Base-by-base conservation (phyloP, 2,329 filamentous ascomycete species). In the Ascochyta clinopodiicola region DNA sequence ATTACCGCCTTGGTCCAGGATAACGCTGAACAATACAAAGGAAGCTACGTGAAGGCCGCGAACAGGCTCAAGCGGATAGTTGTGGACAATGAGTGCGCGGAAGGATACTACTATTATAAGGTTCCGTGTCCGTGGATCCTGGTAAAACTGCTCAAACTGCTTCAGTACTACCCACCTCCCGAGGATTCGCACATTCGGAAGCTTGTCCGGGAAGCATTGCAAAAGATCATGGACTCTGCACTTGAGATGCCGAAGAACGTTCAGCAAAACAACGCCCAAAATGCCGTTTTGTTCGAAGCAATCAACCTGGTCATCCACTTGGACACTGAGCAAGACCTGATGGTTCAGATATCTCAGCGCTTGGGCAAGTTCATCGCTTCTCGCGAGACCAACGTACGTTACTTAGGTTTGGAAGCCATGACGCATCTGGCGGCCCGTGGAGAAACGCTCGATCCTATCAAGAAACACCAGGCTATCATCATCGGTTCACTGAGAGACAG, bases 111-210 rank as follows among this genome's bases (percentile, higher is more conserved):
- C 24, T 99, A 99, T 80, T 99, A 99, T 82, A 97, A 97, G 71
- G 95, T 99, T n/a, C 95, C 95, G 1, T 99, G 95, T 72, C 95
- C 95, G 2, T 99, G 95, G 95, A 88, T 99, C 54, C 93, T 98
- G 77, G 90, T 98, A 70, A 99, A 99, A 79, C 83, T 99, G 17
- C 78, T 99, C 63, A 87, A 93, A 59, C 79, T 99, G 57, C 82
- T 99, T 61, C 95, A 99, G 77, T 99, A 98, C 75, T 99, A 96
- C 76, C 90, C 93, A 24, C 94, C 95, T 40, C 96, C 95, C 73
- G 94, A 98, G 70, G 95, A 99, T 73, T 92, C 89, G 29, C 91
- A 97, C 73, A 87, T 96, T 36, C 90, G 94, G 52, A 89, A 92
- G 39, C 88, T 99, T 78, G 95, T 99, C 61, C 89, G 95, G 42